Base-by-base conservation (phyloP, 208 protist species). In the Porcisia deanei region DNA sequence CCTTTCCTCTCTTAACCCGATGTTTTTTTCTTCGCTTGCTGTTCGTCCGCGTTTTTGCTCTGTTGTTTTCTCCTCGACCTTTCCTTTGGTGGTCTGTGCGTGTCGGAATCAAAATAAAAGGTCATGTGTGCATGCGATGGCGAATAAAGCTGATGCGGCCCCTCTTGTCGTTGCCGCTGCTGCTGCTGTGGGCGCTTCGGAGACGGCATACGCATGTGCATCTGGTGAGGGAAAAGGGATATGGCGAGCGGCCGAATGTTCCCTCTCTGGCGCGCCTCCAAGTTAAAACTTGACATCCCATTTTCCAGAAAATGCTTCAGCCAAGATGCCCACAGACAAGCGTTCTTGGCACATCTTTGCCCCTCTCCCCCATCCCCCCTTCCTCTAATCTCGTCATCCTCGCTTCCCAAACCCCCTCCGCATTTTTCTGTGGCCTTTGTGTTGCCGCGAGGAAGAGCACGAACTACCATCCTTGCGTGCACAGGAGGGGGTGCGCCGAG, bases 321-420 rank as follows among this genome's bases (percentile, higher is more conserved):
- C 41, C n/a, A 20, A 67, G 63, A 67, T 16, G 41, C 41, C 41
- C 30, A 14, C 20, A 34, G 63, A 49, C 41, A 52, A 52, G 9
- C 63, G 41, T 49, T 55, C 53, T 75, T 47, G 41, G 52, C 66
- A 79, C 49, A 59, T 66, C 77, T 52, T 73, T 30, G 47, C 47
- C 47, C 47, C 12, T 41, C 30, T 12, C 60, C 20, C 71, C 53
- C 39, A 41, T 76, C 47, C 67, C 20, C 25, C 49, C 37, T 60
- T 14, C 76, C 12, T 74, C 66, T 52, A 34, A 10, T 18, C 41
- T n/a, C 63, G 22, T 49, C 63, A 49, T 52, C 7, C 39, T 4
- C 41, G 22, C 41, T n/a, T 8, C 37, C 30, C 63, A 18, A 20
- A 67, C 47, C 34, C 63, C 1, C 7, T 65, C 41, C 1, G 39